A percentile compares a stretch with the other conserved stretches of the same genome.
phyloP scores from a whole-genome alignment of 495 filamentous ascomycete genomes.

The Evansstolkia leycettana region DNA sequence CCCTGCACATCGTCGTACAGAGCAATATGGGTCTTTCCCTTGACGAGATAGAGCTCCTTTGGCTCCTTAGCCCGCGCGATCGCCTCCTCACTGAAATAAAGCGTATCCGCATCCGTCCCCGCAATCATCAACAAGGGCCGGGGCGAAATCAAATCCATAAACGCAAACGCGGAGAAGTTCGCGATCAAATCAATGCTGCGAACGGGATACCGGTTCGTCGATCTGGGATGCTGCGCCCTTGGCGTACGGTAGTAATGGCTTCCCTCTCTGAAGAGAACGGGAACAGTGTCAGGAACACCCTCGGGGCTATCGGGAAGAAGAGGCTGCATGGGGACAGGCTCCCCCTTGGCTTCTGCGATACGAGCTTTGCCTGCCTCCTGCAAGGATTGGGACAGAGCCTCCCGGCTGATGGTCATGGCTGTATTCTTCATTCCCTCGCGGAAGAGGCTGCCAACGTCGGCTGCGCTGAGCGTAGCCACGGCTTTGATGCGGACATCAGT shows the following conservation, averaged over 20 bases:
- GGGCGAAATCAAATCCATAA: conserved; percentile 15
- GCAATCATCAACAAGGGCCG: conserved; percentile 28
- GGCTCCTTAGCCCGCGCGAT: conserved; percentile 19
- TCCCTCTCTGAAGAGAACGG: conserved; percentile 7
- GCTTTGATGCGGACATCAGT: conserved; percentile 27
- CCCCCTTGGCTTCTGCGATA: conserved; percentile 6
- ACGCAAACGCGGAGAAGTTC: conserved; percentile 19
- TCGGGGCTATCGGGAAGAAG: conserved; percentile 8
- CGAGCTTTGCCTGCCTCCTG: conserved; percentile 9
- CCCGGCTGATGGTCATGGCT: conserved; percentile 1
- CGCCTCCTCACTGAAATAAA: conserved; percentile 17
- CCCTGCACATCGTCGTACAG: conserved; percentile 22
- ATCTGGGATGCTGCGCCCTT: conserved; percentile 11
- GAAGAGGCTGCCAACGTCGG: conserved; percentile 16
- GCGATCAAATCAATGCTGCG: conserved; percentile 18
- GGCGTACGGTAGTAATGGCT: conserved; percentile 12
- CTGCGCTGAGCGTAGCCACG: conserved; percentile 18
- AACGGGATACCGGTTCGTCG: conserved; percentile 4
- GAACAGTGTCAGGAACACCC: conserved; percentile 4
- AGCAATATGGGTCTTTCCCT: conserved; percentile 20
- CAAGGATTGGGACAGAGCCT: conserved; percentile 7
- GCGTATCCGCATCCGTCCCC: conserved; percentile 18
- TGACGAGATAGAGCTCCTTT: conserved; percentile 24
- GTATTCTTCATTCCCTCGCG: conserved; percentile 11
- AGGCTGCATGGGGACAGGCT: conserved; percentile 3